Percentiles rank a stretch among this genome's conserved stretches.
Evolutionary conservation across 1,139 yeast genomes (phyloP).

Genomic region (Geotrichum reessii): DNA sequence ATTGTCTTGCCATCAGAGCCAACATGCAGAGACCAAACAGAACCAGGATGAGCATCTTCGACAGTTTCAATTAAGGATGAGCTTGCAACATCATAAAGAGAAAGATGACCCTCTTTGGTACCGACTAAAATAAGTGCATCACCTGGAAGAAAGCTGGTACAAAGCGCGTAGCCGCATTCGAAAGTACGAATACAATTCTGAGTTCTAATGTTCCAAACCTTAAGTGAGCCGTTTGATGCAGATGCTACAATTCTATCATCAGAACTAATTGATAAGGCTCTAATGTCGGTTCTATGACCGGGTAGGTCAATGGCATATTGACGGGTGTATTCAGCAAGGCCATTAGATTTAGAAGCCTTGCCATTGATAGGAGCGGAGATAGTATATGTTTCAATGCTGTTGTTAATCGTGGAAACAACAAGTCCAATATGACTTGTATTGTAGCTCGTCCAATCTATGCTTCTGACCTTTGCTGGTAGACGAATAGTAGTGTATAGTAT

Average conservation of each 20-base stretch:
- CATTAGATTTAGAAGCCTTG: constrained; percentile 40
- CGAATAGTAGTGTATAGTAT: constrained; percentile 33
- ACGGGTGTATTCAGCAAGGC: constrained; percentile 47
- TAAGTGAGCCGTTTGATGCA: constrained; percentile 83
- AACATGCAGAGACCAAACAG: constrained; percentile 87
- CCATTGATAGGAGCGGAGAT: constrained; percentile 46
- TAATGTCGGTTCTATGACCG: constrained; percentile 87
- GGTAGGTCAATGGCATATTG: constrained; percentile 59
- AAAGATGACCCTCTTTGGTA: constrained; percentile 79
- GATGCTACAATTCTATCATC: constrained; percentile 80
- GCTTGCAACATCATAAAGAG: constrained; percentile 79
- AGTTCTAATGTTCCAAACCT: constrained; percentile 80
- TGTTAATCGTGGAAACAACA: constrained; percentile 47
- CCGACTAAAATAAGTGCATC: constrained; percentile 86
- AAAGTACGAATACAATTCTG: constrained; percentile 76
- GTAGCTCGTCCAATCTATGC: constrained; percentile 34
- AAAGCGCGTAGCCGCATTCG: constrained; percentile 81
- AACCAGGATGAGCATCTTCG: constrained; percentile 72
- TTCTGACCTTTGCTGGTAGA: constrained; percentile 33
- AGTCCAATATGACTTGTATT: constrained; percentile 8
- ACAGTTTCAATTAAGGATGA: constrained; percentile 64
- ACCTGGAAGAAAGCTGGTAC: constrained; percentile 83
- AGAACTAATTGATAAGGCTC: constrained; percentile 75
- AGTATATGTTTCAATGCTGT: constrained; percentile 65
- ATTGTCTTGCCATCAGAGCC: constrained; percentile 79